Conservation (phyloP, 345 rosid species). For the Linum lewisii region DNA sequence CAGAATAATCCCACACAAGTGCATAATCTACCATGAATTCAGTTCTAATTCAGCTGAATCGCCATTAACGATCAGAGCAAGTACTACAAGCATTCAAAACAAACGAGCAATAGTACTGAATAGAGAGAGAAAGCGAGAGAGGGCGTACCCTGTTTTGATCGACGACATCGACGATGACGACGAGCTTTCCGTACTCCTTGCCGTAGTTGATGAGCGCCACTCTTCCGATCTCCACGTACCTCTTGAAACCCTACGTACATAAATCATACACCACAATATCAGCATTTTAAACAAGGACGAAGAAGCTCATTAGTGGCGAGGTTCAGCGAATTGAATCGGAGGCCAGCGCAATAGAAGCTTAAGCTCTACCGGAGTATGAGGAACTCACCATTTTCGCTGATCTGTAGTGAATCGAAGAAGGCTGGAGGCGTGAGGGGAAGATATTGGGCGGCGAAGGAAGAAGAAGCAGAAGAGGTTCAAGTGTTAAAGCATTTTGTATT, state of each 20-base stretch:
- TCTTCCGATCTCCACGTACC: neutral
- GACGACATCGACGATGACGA: constrained; percentile 2
- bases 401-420: neutral
- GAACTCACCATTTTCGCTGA: neutral
- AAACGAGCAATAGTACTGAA: neutral
- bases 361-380: neutral
- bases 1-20: too few species aligned
- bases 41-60: too few species aligned
- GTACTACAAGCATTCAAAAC: too few species aligned
- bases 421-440: neutral
- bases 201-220: constrained; percentile 3
- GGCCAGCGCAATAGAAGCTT: constrained; percentile 33
- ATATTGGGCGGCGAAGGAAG: neutral
- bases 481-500: neutral
- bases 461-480: neutral
- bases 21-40: too few species aligned
- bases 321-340: neutral
- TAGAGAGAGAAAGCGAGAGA: neutral
- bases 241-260: neutral
- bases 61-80: too few species aligned
- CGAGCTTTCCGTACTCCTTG: constrained; percentile 6
- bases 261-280: neutral
- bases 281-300: neutral
- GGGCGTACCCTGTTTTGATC: constrained; percentile 4
- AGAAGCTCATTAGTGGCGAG: neutral